A percentile compares a stretch with the other conserved stretches of the same genome.
phyloP scores from a whole-genome alignment of 805 yeast species.

The Candida ipomoeae region DNA sequence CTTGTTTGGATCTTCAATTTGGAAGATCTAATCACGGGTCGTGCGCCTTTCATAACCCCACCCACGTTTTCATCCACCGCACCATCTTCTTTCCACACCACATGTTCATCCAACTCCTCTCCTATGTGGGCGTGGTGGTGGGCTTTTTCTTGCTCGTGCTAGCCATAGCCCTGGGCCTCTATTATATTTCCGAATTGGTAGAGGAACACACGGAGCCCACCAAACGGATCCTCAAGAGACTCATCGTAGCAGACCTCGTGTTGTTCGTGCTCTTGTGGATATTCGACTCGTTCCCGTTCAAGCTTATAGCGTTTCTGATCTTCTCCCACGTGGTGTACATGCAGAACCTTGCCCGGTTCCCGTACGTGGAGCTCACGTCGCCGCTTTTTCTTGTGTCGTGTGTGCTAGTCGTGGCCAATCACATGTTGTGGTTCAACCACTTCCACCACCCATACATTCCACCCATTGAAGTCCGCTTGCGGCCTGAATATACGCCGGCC shows the following conservation, averaged over 20 bases:
- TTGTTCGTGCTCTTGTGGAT: constrained; percentile 55
- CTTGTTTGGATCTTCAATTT: too few species aligned
- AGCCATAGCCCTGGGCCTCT: constrained; percentile 83
- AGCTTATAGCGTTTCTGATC: constrained; percentile 62
- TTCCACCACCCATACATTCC: constrained; percentile 74
- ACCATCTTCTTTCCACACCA: too few species aligned
- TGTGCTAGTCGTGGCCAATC: constrained; percentile 69
- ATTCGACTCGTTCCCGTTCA: constrained; percentile 77
- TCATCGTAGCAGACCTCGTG: constrained; percentile 59
- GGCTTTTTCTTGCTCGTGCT: constrained; percentile 40
- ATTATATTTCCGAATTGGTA: constrained; percentile 85
- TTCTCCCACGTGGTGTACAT: constrained; percentile 67
- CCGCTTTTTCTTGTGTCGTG: constrained; percentile 71
- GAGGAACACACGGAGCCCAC: constrained; percentile 92
- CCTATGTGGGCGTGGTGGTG: constrained; percentile 34
- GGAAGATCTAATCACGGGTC: neutral
- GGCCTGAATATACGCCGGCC: constrained; percentile 57
- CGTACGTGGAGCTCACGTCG: constrained; percentile 71
- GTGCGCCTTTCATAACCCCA: neutral
- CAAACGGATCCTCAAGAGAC: constrained; percentile 57
- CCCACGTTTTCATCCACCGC: neutral
- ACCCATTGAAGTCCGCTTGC: constrained; percentile 56
- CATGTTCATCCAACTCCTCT: constrained; percentile 39
- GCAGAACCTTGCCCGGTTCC: constrained; percentile 77
- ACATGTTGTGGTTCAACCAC: constrained; percentile 83